A percentile compares a stretch with the other conserved stretches of the same genome.
phyloP scores from a whole-genome alignment of 1,284 basidiomycete genomes.

The Malassezia obtusa region DNA sequence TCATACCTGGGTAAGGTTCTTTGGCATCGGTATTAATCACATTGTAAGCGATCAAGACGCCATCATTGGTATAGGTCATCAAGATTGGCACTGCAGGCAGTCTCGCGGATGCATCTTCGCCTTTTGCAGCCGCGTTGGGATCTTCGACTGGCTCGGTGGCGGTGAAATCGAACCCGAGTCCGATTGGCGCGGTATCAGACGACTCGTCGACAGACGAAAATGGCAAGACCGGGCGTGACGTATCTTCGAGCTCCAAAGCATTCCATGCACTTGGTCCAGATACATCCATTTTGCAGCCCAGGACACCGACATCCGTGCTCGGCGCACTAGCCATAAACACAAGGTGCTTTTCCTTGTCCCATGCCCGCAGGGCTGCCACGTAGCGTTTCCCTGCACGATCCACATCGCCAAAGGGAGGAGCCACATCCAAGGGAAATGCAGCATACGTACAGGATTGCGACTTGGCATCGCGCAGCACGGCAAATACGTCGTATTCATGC shows the following conservation, averaged over 20 bases:
- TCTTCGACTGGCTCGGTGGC: constrained; percentile 54
- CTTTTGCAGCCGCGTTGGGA: constrained; percentile 53
- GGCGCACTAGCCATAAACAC: constrained; percentile 63
- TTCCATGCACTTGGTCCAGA: constrained; percentile 56
- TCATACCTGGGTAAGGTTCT: constrained; percentile 50
- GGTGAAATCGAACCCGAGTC: constrained; percentile 63
- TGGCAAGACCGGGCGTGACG: constrained; percentile 60
- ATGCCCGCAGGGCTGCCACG: constrained; percentile 55
- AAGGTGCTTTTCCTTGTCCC: constrained; percentile 59
- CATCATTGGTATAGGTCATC: constrained; percentile 69
- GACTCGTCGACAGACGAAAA: constrained; percentile 56
- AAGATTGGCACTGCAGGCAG: constrained; percentile 57
- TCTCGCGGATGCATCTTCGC: constrained; percentile 50
- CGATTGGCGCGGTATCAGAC: constrained; percentile 63
- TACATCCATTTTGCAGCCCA: constrained; percentile 51
- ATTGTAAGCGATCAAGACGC: constrained; percentile 66
- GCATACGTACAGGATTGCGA: constrained; percentile 53
- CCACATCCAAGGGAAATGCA: constrained; percentile 52
- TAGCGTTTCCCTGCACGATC: constrained; percentile 56
- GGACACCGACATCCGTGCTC: constrained; percentile 65
- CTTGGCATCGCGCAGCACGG: constrained; percentile 60
- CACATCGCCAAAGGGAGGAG: constrained; percentile 55
- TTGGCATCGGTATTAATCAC: constrained; percentile 56
- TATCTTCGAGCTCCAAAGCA: constrained; percentile 65
- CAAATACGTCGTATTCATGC: constrained; percentile 56